These are phyloP conservation scores for Coffea canephora DNA, from an alignment of 257 asterid genomes.

Conservation along the genomic window DNA sequence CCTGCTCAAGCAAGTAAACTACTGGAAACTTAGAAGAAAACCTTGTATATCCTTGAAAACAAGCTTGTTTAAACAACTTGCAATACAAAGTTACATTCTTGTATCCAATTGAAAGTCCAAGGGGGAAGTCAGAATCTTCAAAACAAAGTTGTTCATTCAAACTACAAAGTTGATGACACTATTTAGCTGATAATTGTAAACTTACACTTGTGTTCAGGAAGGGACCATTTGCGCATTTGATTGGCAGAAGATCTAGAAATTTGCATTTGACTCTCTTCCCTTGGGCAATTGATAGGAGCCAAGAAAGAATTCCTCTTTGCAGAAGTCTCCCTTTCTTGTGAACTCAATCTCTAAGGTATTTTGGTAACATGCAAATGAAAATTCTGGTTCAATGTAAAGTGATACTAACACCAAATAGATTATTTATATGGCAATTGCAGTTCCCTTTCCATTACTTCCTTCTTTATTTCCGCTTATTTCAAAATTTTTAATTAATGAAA, in stretches of 20 bases:
- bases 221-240: conserved; percentile 65
- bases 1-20: conserved; percentile 42
- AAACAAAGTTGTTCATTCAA: background rate
- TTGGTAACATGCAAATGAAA: background rate
- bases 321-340: conserved; percentile 88
- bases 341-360: conserved; percentile 48
- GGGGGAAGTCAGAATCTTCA: background rate
- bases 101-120: background rate
- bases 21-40: background rate
- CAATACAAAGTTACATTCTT: conserved; percentile 14
- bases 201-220: conserved; percentile 76
- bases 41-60: background rate
- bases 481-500: background rate
- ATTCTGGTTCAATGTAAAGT: background rate
- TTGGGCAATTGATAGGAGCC: conserved; percentile 51
- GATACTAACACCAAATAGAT: background rate
- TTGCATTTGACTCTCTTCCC: conserved; percentile 69
- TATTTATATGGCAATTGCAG: background rate
- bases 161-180: background rate
- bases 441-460: background rate
- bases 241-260: conserved; percentile 60
- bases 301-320: conserved; percentile 54
- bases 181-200: conserved; percentile 6
- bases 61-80: background rate
- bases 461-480: background rate